These are phyloP conservation scores for Colletotrichum higginsianum DNA, from an alignment of 2,329 filamentous ascomycete genomes.

Conservation along the genomic window DNA sequence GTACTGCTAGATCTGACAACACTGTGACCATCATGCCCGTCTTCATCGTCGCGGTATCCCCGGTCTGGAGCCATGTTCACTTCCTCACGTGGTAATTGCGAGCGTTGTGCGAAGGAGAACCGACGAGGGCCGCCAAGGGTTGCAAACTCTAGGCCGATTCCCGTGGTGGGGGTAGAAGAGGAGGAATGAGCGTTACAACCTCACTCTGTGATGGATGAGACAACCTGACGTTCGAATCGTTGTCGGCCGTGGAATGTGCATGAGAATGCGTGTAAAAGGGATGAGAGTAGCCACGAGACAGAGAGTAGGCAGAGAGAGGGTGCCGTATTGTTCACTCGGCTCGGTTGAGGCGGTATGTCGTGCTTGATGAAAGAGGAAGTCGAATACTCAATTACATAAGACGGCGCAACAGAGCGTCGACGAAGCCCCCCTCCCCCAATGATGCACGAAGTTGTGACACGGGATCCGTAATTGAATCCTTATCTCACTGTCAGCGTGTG, in stretches of 20 bases:
- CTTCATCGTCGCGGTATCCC: conserved; percentile 6
- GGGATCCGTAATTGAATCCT: conserved; percentile 12
- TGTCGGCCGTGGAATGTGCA: neutral
- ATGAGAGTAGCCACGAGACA: neutral
- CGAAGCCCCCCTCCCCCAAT: conserved; percentile 4
- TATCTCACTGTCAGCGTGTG: conserved; percentile 5
- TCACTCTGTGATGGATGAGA: neutral
- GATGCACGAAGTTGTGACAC: conserved; percentile 2
- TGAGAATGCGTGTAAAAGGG: neutral
- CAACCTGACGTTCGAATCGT: neutral
- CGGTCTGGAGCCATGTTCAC: conserved; percentile 32
- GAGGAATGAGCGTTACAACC: neutral
- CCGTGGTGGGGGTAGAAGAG: neutral
- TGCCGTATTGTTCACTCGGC: neutral
- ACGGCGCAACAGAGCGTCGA: neutral
- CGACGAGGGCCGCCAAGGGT: neutral
- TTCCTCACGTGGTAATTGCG: neutral
- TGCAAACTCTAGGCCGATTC: neutral
- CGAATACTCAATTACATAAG: conserved; percentile 23
- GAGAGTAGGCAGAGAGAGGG: neutral
- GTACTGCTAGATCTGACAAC: neutral
- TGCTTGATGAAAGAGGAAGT: conserved; percentile 7
- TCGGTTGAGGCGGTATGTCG: neutral
- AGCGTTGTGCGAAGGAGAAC: neutral
- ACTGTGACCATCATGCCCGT: neutral